Conservation (phyloP, 176 grass and related monocot genomes). For the Dendrocalamus sinicus region DNA sequence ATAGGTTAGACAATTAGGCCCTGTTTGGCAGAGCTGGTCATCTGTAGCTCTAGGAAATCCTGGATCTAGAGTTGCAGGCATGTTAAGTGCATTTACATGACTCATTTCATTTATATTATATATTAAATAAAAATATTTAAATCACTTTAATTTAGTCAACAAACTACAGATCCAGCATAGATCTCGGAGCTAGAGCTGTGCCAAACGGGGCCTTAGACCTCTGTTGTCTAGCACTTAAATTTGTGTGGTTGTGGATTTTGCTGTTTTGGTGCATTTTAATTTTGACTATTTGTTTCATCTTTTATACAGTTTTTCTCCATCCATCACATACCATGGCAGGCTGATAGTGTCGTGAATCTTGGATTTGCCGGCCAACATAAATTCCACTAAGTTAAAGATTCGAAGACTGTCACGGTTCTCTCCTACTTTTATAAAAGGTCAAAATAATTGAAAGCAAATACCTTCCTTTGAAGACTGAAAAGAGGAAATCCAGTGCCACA, state of each 20-base stretch:
- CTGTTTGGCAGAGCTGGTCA: no score
- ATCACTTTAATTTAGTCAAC: no score
- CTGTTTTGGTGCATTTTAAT: constrained; percentile 6
- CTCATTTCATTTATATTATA: no score
- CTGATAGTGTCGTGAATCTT: constrained; percentile 5
- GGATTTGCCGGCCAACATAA: constrained; percentile 1
- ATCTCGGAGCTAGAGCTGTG: no score
- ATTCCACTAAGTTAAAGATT: constrained; percentile 30
- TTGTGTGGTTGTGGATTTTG: constrained; percentile 12
- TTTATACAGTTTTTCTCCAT: neutral
- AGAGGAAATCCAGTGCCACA: neutral
- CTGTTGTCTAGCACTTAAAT: neutral
- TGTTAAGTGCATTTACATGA: no score
- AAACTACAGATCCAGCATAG: no score
- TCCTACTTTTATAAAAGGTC: constrained; percentile 23
- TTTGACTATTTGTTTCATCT: neutral
- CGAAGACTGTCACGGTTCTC: neutral
- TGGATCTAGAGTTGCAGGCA: no score
- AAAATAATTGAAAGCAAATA: constrained; percentile 29
- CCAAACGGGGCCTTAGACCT: no score
- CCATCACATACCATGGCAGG: neutral
- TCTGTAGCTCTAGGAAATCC: no score
- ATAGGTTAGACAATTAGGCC: neutral
- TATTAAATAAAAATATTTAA: no score
- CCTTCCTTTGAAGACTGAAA: constrained; percentile 26